These are phyloP conservation scores for Choiromyces venosus DNA, from an alignment of 495 filamentous ascomycete species.

Conservation along the genomic window DNA sequence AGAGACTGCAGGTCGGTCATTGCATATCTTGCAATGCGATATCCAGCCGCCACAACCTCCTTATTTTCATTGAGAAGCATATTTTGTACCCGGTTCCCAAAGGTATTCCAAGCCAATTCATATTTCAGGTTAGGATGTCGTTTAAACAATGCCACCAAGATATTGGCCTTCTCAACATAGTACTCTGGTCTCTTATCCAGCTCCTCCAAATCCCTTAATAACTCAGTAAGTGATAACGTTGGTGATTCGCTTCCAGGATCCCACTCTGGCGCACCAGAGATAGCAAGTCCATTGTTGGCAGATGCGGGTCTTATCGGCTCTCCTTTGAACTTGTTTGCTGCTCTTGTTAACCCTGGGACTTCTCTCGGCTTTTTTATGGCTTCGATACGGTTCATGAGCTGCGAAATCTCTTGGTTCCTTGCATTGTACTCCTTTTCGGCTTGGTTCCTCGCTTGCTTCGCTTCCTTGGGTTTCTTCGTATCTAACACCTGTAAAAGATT, in stretches of 20 bases:
- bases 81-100: conserved; percentile 84
- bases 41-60: conserved; percentile 91
- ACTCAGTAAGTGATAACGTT: conserved; percentile 80
- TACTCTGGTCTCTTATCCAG: conserved; percentile 86
- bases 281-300: conserved; percentile 40
- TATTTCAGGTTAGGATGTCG: conserved; percentile 89
- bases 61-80: conserved; percentile 93
- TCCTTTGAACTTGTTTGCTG: conserved; percentile 51
- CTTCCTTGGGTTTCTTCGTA: conserved; percentile 91
- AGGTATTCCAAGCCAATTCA: conserved; percentile 89
- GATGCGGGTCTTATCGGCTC: conserved; percentile 64
- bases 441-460: conserved; percentile 77
- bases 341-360: conserved; percentile 44
- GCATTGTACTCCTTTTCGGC: conserved; percentile 88
- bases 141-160: conserved; percentile 85
- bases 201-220: conserved; percentile 77
- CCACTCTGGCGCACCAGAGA: conserved; percentile 40
- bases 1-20: conserved; percentile 87
- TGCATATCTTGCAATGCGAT: conserved; percentile 86
- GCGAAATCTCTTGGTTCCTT: conserved; percentile 82
- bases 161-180: conserved; percentile 88
- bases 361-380: conserved; percentile 58
- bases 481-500: conserved; percentile 93
- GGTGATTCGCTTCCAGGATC: conserved; percentile 71
- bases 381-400: conserved; percentile 72